phyloP scores from a whole-genome alignment of 805 yeast species.

The Wickerhamomyces queroliae region DNA sequence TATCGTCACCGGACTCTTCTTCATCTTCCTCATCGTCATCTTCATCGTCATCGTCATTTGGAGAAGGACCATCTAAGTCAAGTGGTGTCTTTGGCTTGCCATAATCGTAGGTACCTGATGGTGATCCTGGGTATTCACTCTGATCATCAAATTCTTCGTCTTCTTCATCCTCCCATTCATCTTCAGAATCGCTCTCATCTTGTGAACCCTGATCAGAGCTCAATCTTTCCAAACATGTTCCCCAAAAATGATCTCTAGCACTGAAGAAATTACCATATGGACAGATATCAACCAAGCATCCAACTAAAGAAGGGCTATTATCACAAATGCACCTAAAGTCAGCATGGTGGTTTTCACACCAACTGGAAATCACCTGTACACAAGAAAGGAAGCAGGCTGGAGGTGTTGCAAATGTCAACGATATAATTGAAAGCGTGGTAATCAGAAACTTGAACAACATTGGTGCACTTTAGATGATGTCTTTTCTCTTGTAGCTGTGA shows the following conservation, averaged over 20 bases:
- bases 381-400: conserved; percentile 47
- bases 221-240: conserved; percentile 33
- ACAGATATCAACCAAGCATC: conserved; percentile 41
- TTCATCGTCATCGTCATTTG: conserved; percentile 24
- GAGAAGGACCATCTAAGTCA: too few species aligned
- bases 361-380: conserved; percentile 29
- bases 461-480: too few species aligned
- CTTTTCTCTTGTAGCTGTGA: background rate
- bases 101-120: too few species aligned
- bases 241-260: conserved; percentile 42
- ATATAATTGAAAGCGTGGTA: background rate
- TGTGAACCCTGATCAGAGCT: conserved; percentile 7
- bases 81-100: too few species aligned
- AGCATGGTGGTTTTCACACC: conserved; percentile 26
- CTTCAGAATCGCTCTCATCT: conserved; percentile 14
- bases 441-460: background rate
- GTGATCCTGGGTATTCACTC: conserved; percentile 3
- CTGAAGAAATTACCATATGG: conserved; percentile 35
- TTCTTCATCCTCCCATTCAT: conserved; percentile 21
- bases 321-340: conserved; percentile 37
- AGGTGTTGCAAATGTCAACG: conserved; percentile 30
- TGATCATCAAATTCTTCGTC: conserved; percentile 16
- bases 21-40: conserved; percentile 25
- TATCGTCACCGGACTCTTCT: conserved; percentile 8
- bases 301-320: conserved; percentile 31